Evolutionary conservation across 2,329 filamentous ascomycete species (phyloP).

Genomic region (Ambrosiella beaveri): DNA sequence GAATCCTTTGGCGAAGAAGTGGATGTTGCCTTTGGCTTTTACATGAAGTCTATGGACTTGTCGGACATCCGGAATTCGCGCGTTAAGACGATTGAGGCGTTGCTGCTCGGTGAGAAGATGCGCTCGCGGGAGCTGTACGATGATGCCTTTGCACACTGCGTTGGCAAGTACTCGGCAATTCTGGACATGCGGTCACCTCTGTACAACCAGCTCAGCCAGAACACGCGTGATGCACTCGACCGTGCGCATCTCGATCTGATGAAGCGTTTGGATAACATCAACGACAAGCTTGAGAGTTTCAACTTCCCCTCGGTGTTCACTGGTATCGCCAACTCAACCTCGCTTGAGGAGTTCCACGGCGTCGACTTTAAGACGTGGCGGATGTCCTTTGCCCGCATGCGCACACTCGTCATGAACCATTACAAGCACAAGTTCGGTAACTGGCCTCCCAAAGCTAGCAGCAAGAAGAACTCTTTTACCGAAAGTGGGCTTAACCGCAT

Average conservation of each 20-base stretch:
- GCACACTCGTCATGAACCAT: conserved; percentile 53
- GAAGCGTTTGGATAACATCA: conserved; percentile 52
- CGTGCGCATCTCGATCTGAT: conserved; percentile 66
- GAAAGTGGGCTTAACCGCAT: conserved; percentile 74
- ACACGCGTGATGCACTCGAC: conserved; percentile 65
- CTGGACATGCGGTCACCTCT: conserved; percentile 49
- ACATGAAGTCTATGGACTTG: conserved; percentile 59
- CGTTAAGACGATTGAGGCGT: conserved; percentile 75
- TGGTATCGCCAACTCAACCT: conserved; percentile 72
- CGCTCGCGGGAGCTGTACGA: conserved; percentile 68
- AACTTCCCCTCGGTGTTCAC: conserved; percentile 83
- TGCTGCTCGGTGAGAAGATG: conserved; percentile 81
- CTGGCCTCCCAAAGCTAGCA: conserved; percentile 84
- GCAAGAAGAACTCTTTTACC: conserved; percentile 79
- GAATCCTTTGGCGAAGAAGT: conserved; percentile 42
- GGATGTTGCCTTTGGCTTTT: conserved; percentile 51
- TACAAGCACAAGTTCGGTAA: conserved; percentile 42
- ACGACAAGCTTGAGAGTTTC: conserved; percentile 63
- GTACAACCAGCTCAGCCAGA: conserved; percentile 49
- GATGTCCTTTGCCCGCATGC: conserved; percentile 53
- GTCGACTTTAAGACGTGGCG: conserved; percentile 78
- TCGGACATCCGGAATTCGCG: conserved; percentile 66
- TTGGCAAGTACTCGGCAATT: conserved; percentile 67
- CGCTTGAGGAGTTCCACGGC: conserved; percentile 54
- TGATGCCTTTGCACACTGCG: conserved; percentile 80